Evolutionary conservation across 495 filamentous ascomycete genomes (phyloP).

Genomic region (Parathielavia appendiculata): DNA sequence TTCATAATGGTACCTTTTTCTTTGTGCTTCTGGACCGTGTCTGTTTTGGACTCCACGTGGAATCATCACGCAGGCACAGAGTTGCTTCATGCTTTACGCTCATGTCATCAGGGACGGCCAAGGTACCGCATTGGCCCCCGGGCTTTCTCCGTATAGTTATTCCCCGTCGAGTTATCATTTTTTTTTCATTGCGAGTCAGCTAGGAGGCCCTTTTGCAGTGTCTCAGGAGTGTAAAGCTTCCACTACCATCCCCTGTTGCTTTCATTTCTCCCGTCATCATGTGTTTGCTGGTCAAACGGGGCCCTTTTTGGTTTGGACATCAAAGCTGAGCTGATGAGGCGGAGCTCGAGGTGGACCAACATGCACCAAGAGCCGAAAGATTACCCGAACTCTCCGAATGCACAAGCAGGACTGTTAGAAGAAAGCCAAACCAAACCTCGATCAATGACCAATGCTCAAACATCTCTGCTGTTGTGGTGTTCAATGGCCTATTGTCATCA

Average conservation of each 20-base stretch:
- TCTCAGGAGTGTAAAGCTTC: not conserved
- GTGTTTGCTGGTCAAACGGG: slow-evolving; percentile 1
- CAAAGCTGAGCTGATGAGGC: not conserved
- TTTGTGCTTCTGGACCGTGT: not conserved
- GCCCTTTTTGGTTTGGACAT: slow-evolving; percentile 9
- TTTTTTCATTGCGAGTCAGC: slow-evolving; percentile 18
- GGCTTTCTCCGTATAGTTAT: slow-evolving; percentile 8
- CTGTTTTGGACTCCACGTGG: not conserved
- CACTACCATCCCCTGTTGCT: slow-evolving; percentile 1
- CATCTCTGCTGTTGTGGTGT: not conserved
- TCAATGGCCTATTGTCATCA: not conserved
- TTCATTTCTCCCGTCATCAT: slow-evolving; percentile 9
- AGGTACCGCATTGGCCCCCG: slow-evolving; percentile 4
- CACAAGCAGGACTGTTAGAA: not conserved
- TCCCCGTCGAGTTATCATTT: no score
- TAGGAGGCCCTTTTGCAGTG: not conserved
- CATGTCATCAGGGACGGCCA: no score
- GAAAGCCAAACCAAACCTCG: not conserved
- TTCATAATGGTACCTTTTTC: no score
- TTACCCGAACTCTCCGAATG: not conserved
- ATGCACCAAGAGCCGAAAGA: not conserved
- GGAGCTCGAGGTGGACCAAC: not conserved
- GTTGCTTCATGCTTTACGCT: not conserved
- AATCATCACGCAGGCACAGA: not conserved
- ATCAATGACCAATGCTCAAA: not conserved